phyloP scores from a whole-genome alignment of 352 stramenopile species.

The Pythium guiyangense region DNA sequence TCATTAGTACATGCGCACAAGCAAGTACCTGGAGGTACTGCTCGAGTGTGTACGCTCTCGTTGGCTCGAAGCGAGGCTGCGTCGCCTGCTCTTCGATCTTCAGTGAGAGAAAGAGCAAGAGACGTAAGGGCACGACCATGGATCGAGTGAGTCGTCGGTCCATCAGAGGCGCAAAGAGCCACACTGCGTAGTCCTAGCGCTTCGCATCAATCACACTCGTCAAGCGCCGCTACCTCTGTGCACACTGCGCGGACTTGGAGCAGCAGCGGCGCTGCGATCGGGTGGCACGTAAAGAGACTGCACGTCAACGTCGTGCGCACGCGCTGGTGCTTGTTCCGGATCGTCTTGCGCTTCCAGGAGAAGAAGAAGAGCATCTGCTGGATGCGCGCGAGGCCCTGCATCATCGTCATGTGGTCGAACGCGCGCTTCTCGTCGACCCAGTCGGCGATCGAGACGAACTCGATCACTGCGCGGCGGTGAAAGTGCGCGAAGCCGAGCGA shows the following conservation, averaged over 20 bases:
- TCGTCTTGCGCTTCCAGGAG: slow-evolving; percentile 57
- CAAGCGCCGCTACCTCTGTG: slow-evolving; percentile 16
- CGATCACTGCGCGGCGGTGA: slow-evolving; percentile 24
- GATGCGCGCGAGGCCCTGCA: slow-evolving; percentile 54
- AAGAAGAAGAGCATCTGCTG: slow-evolving; percentile 75
- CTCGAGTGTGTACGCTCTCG: slow-evolving; percentile 4
- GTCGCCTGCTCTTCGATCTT: slow-evolving; percentile 15
- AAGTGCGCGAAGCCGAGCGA: slow-evolving; percentile 59
- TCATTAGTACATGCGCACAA: background rate
- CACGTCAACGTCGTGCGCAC: slow-evolving; percentile 31
- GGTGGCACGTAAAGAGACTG: slow-evolving; percentile 50
- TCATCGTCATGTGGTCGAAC: slow-evolving; percentile 70
- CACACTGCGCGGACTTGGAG: slow-evolving; percentile 24
- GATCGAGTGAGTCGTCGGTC: background rate
- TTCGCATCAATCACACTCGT: too few relatives aligned
- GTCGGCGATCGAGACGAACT: slow-evolving; percentile 44
- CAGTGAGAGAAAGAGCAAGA: background rate
- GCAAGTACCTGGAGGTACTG: slow-evolving; percentile 8
- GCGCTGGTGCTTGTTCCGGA: slow-evolving; percentile 34
- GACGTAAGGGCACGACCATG: background rate
- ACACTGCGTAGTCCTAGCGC: background rate
- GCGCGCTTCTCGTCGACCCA: slow-evolving; percentile 70
- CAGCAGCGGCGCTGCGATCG: slow-evolving; percentile 26
- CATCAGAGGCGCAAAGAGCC: background rate
- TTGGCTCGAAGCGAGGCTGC: background rate